Percentiles rank a stretch among this genome's conserved stretches.
phyloP scores from a whole-genome alignment of 2,329 filamentous ascomycete genomes.

The Pseudonectria foliicola region DNA sequence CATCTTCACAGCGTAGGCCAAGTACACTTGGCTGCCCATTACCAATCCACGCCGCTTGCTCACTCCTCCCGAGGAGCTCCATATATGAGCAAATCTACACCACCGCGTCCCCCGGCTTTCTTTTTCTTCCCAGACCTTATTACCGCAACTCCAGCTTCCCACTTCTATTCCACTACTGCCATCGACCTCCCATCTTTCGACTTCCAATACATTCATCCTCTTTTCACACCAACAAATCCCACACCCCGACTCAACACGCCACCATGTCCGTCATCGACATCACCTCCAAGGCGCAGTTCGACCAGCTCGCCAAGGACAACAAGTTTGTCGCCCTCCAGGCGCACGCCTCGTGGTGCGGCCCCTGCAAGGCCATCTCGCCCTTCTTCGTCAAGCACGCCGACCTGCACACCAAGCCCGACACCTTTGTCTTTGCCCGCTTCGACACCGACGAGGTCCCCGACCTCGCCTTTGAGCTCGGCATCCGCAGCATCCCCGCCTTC shows the following conservation, averaged over 20 bases:
- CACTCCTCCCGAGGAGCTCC: too few species aligned
- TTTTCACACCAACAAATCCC: slow-evolving; percentile 3
- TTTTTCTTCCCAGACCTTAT: too few species aligned
- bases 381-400: slow-evolving; percentile 43
- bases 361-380: slow-evolving; percentile 54
- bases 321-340: slow-evolving; percentile 51
- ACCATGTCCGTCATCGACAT: slow-evolving; percentile 32
- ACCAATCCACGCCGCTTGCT: too few species aligned
- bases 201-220: slow-evolving; percentile 13
- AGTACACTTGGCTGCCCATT: too few species aligned
- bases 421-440: slow-evolving; percentile 50
- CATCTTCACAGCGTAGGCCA: too few species aligned
- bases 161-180: neutral
- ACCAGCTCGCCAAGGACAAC: slow-evolving; percentile 39
- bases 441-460: slow-evolving; percentile 49
- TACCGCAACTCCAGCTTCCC: neutral
- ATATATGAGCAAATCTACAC: too few species aligned
- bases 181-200: neutral
- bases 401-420: slow-evolving; percentile 28
- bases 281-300: slow-evolving; percentile 38
- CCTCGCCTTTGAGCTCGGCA: slow-evolving; percentile 40
- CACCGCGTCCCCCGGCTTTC: too few species aligned
- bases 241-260: slow-evolving; percentile 5
- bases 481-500: slow-evolving; percentile 54
- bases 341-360: slow-evolving; percentile 53